phyloP scores from a whole-genome alignment of 306 rosid genomes.

The Fragaria ananassa region DNA sequence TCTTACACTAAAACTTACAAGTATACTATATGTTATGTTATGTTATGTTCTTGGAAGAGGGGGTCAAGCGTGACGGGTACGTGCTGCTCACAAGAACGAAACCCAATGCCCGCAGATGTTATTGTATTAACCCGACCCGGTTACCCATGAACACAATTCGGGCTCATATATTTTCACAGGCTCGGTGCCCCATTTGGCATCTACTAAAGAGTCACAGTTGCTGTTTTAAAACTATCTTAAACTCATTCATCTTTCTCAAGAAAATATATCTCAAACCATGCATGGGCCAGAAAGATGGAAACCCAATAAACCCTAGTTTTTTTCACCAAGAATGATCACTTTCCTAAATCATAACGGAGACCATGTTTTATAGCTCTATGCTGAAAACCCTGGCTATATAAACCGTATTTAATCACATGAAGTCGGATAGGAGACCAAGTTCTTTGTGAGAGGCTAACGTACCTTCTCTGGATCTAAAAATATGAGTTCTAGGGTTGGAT shows the following conservation, averaged over 20 bases:
- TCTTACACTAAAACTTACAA: neutral
- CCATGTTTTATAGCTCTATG: too few species aligned
- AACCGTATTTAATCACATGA: too few species aligned
- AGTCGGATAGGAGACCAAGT: too few species aligned
- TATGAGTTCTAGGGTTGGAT: neutral
- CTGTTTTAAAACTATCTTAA: neutral
- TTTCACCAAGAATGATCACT: neutral
- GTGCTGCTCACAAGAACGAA: constrained; percentile 38
- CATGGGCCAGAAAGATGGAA: neutral
- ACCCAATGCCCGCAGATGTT: constrained; percentile 27
- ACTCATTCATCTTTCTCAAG: neutral
- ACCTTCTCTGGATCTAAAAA: neutral
- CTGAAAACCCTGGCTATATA: neutral
- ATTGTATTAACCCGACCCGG: neutral
- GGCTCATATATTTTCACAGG: neutral
- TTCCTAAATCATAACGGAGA: neutral
- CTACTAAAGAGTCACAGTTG: neutral
- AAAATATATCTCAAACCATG: neutral
- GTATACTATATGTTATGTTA: neutral
- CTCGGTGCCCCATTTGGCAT: neutral
- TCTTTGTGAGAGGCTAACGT: too few species aligned
- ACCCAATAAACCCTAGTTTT: neutral
- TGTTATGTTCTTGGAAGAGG: constrained; percentile 24
- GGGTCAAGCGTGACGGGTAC: constrained; percentile 59
- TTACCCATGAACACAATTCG: neutral